A percentile compares a stretch with the other conserved stretches of the same genome.
phyloP scores from a whole-genome alignment of 2,329 filamentous ascomycete species.

The Rhynchosporium graminicola region DNA sequence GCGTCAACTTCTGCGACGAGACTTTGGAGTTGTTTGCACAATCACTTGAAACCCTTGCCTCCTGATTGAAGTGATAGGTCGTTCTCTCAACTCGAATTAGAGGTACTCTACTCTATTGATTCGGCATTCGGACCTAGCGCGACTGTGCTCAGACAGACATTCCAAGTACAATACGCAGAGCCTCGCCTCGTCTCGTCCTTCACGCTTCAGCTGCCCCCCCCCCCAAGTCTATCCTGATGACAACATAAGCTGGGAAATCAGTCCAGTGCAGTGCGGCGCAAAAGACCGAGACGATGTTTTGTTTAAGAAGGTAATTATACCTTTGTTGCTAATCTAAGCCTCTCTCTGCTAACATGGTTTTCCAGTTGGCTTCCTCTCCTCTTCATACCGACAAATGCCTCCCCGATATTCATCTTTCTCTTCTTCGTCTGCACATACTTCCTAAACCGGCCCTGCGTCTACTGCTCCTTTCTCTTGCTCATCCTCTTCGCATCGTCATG shows the following conservation, averaged over 20 bases:
- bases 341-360: constrained; percentile 24
- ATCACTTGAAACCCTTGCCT: too few species aligned
- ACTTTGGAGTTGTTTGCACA: neutral
- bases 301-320: constrained; percentile 55
- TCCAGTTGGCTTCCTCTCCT: constrained; percentile 80
- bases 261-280: constrained; percentile 8
- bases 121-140: constrained; percentile 1
- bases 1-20: constrained; percentile 16
- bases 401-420: constrained; percentile 81
- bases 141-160: neutral
- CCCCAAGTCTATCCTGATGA: constrained; percentile 25
- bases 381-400: constrained; percentile 85
- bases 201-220: neutral
- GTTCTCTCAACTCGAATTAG: too few species aligned
- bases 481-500: constrained; percentile 92
- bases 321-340: neutral
- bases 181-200: neutral
- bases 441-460: constrained; percentile 93
- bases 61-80: too few species aligned
- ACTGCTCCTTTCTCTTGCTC: constrained; percentile 93
- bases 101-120: neutral
- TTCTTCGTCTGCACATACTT: constrained; percentile 94
- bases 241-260: constrained; percentile 28
- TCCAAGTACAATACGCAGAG: neutral
- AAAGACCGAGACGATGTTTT: constrained; percentile 54